Conservation (phyloP, 192 early-diverging fungal species). For the Gamsiella multidivaricata region DNA sequence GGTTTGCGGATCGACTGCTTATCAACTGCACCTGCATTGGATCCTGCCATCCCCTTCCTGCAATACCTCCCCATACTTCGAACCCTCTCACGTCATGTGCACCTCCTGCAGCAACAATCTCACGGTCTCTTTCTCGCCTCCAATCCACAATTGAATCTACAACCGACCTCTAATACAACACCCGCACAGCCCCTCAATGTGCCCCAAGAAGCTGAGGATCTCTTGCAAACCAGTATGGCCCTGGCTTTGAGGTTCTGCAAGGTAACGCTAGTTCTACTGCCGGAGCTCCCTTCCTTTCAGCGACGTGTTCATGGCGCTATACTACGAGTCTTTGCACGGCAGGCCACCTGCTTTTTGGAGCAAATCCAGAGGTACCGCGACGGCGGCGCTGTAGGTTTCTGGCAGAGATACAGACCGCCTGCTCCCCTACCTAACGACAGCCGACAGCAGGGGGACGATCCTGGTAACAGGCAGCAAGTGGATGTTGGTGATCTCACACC, state of each 20-base stretch:
- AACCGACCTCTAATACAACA: not conserved
- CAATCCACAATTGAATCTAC: not conserved
- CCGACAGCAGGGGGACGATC: too few relatives aligned
- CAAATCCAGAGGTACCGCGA: slow-evolving; percentile 11
- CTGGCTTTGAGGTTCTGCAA: slow-evolving; percentile 15
- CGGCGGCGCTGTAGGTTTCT: not conserved
- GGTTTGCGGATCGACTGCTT: not conserved
- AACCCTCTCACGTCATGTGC: not conserved
- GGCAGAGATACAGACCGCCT: too few relatives aligned
- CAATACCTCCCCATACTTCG: slow-evolving; percentile 21
- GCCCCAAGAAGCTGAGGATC: not conserved
- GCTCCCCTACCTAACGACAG: too few relatives aligned
- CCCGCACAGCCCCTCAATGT: not conserved
- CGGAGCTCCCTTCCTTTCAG: slow-evolving; percentile 10
- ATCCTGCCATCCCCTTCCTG: slow-evolving; percentile 23
- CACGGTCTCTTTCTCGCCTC: slow-evolving; percentile 1
- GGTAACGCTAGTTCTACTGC: slow-evolving; percentile 8
- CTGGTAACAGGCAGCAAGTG: too few relatives aligned
- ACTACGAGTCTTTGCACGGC: not conserved
- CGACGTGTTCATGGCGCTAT: not conserved
- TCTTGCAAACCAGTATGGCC: slow-evolving; percentile 17
- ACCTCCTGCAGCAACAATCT: not conserved
- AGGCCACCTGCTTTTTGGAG: not conserved
- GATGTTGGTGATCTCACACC: too few relatives aligned
- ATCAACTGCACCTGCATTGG: not conserved